A percentile compares a stretch with the other conserved stretches of the same genome.
phyloP scores from a whole-genome alignment of 129 eudicot species.

The Ambrosia trifida region DNA sequence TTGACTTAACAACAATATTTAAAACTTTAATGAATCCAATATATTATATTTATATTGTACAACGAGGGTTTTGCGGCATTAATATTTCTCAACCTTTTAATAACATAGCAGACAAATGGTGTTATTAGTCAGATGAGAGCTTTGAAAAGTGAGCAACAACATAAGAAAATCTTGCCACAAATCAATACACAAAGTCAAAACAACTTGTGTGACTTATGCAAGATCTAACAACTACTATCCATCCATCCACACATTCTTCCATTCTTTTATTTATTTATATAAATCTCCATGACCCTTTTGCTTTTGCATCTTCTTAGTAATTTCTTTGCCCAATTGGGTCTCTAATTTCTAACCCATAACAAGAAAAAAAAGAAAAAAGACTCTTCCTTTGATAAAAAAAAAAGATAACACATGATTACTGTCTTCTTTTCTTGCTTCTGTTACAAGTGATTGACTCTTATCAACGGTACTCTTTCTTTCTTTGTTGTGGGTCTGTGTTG shows the following conservation, averaged over 20 bases:
- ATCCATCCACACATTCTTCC: neutral
- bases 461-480: constrained; percentile 19
- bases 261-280: neutral
- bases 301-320: constrained; percentile 9
- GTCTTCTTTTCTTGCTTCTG: constrained; percentile 53
- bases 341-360: constrained; percentile 5
- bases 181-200: constrained; percentile 32
- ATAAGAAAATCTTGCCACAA: constrained; percentile 34
- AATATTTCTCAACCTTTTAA: neutral
- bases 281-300: constrained; percentile 7
- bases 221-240: constrained; percentile 35
- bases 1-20: too few species aligned
- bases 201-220: constrained; percentile 27
- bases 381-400: constrained; percentile 12
- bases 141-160: constrained; percentile 31
- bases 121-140: constrained; percentile 27
- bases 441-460: constrained; percentile 53
- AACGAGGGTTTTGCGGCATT: constrained; percentile 21
- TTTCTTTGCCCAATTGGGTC: neutral
- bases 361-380: neutral
- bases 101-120: constrained; percentile 21
- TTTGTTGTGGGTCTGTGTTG: constrained; percentile 43
- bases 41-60: neutral
- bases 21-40: too few species aligned
- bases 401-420: constrained; percentile 29